Evolutionary conservation across 352 stramenopile species (phyloP), one percentile per base, ranked within the genome.

Genomic region (Lagenidium giganteum): DNA sequence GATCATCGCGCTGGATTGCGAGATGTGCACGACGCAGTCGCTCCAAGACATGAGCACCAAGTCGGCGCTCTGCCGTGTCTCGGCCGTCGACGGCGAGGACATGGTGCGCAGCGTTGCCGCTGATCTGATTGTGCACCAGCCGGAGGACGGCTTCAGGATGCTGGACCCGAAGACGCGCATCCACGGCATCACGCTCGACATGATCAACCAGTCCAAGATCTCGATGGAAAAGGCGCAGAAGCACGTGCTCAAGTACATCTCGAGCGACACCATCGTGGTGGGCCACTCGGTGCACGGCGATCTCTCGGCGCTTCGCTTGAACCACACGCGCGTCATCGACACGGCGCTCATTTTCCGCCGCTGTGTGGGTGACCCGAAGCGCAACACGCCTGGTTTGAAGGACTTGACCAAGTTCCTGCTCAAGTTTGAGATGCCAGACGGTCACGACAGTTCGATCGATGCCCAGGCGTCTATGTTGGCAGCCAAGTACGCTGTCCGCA

Each of bases 401-500:
- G 70, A 74, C 23, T 56, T 94, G 8, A 90, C 82, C 33, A 87
- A 89, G 52, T 81, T 84, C 33, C 45, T 94, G 41, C 60, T 94
- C 7, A 53, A 76, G 11, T 88, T 93, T 42, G 77, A 92, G 28
- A 92, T 94, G 82, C 79, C 82, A 0, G 68, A 83, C 23, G 74
- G 80, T 18, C 82, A 94, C 62, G 83, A 94, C 54, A 89, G 74
- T 81, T 76, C 70, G 13, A 76, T 94, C 39, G 80, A 94, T 61
- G 80, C 83, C 4, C 82, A 94, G 57, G 80, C 73, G 20, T 83
- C 77, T 9, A 94, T 94, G 83, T 64, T 94, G 23, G 77, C 80
- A 9, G 83, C 83, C 52, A 92, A 90, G 55, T 86, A 90, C 53
- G 78, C 70, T 26, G 61, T 62, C 24, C 64, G 67, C 23, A 65